phyloP scores from a whole-genome alignment of 1,284 basidiomycete genomes.

The Fomitopsis palustris region DNA sequence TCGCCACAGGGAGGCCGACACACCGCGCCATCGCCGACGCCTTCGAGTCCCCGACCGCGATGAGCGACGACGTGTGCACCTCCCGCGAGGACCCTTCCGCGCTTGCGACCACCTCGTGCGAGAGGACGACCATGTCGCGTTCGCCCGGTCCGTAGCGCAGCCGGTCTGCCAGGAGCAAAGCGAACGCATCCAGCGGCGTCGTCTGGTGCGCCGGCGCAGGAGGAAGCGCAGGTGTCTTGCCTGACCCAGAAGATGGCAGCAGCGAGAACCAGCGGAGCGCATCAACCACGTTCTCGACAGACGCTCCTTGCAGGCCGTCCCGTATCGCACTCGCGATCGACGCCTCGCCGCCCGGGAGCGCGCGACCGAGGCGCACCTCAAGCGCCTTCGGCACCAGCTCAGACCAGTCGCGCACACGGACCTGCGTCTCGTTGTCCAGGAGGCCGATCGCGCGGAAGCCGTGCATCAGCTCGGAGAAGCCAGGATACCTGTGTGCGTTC shows the following conservation, averaged over 20 bases:
- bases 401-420: conserved; percentile 43
- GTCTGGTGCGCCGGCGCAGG: conserved; percentile 39
- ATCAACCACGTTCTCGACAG: conserved; percentile 36
- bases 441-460: conserved; percentile 76
- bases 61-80: conserved; percentile 73
- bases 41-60: conserved; percentile 64
- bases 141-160: conserved; percentile 74
- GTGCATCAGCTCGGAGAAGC: conserved; percentile 77
- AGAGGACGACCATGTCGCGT: conserved; percentile 84
- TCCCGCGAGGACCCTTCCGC: not conserved
- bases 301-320: conserved; percentile 30
- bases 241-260: conserved; percentile 24
- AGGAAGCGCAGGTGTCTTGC: conserved; percentile 30
- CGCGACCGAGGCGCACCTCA: conserved; percentile 24
- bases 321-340: conserved; percentile 38
- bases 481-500: conserved; percentile 67
- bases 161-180: conserved; percentile 70
- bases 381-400: conserved; percentile 39
- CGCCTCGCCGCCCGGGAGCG: conserved; percentile 29
- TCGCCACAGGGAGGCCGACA: conserved; percentile 53
- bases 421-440: conserved; percentile 42
- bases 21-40: conserved; percentile 87
- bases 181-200: conserved; percentile 78
- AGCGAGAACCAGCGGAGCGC: conserved; percentile 63
- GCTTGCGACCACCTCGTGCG: conserved; percentile 73